Evolutionary conservation across 805 yeast species (phyloP).

Genomic region (Priceomyces haplophilus): DNA sequence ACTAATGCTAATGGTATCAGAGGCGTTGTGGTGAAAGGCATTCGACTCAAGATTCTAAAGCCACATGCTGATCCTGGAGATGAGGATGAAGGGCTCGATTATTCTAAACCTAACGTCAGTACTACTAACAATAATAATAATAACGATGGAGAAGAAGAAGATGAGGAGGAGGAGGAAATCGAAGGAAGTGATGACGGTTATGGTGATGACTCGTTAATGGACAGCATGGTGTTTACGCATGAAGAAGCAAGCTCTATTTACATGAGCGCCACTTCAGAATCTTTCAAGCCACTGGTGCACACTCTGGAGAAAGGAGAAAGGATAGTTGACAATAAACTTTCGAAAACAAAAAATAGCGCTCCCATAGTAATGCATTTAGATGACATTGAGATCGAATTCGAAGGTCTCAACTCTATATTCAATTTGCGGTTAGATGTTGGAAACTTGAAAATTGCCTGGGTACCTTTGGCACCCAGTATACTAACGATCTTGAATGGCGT

Average conservation of each 20-base stretch:
- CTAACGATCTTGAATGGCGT: slow-evolving; percentile 37
- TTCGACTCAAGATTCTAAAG: slow-evolving; percentile 37
- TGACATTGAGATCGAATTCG: slow-evolving; percentile 40
- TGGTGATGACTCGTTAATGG: slow-evolving; percentile 45
- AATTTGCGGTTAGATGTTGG: slow-evolving; percentile 41
- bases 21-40: slow-evolving; percentile 35
- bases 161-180: slow-evolving; percentile 22
- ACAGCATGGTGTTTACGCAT: slow-evolving; percentile 63
- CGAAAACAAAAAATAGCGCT: slow-evolving; percentile 6
- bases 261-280: slow-evolving; percentile 73
- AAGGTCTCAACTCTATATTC: slow-evolving; percentile 39
- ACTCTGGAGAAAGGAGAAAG: slow-evolving; percentile 4
- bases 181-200: slow-evolving; percentile 26
- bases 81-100: not conserved
- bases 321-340: not conserved
- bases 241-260: slow-evolving; percentile 70
- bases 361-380: slow-evolving; percentile 33
- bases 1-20: slow-evolving; percentile 48
- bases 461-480: slow-evolving; percentile 41
- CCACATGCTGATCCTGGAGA: slow-evolving; percentile 39
- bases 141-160: slow-evolving; percentile 15
- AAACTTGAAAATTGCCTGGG: slow-evolving; percentile 39
- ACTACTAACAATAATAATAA: slow-evolving; percentile 3
- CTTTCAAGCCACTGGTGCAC: slow-evolving; percentile 25
- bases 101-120: slow-evolving; percentile 3